Percentiles rank a stretch among this genome's conserved stretches.
Evolutionary conservation across 805 yeast species (phyloP).

Genomic region (Candida ascalaphidarum): DNA sequence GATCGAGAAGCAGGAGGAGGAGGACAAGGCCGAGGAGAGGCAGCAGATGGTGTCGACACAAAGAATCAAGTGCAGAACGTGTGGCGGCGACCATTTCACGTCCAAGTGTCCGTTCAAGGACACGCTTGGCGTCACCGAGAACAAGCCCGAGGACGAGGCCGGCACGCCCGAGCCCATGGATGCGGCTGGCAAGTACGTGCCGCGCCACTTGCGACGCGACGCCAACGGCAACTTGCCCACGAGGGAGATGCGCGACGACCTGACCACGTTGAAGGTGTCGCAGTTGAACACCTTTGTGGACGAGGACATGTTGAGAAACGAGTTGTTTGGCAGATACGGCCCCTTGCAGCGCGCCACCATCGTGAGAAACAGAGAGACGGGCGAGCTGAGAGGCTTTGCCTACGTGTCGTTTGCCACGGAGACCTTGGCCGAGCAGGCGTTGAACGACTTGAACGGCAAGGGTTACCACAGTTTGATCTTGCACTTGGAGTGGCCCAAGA

Average conservation of each 20-base stretch:
- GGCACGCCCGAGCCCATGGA: constrained; percentile 15
- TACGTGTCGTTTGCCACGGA: constrained; percentile 75
- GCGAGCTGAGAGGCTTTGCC: constrained; percentile 92
- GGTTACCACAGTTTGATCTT: constrained; percentile 86
- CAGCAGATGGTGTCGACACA: constrained; percentile 29
- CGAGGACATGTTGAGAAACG: constrained; percentile 70
- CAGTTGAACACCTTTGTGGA: constrained; percentile 81
- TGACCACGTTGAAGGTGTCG: constrained; percentile 80
- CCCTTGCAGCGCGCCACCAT: constrained; percentile 68
- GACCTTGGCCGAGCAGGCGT: constrained; percentile 66
- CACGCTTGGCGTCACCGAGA: constrained; percentile 50
- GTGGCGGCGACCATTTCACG: constrained; percentile 93
- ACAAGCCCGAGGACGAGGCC: constrained; percentile 32
- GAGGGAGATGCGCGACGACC: constrained; percentile 63
- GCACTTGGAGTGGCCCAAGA: constrained; percentile 39
- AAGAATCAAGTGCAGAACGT: constrained; percentile 69
- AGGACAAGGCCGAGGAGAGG: constrained; percentile 38
- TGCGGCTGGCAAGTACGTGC: constrained; percentile 28
- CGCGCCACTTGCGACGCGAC: constrained; percentile 38
- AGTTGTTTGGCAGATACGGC: constrained; percentile 62
- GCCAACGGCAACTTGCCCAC: constrained; percentile 33
- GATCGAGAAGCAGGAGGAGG: constrained; percentile 65
- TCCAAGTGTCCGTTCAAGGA: constrained; percentile 94
- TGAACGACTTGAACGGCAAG: constrained; percentile 72
- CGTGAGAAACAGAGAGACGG: constrained; percentile 81